These are phyloP conservation scores for Pulicaria dysenterica DNA, from an alignment of 129 eudicot genomes.

Conservation along the genomic window DNA sequence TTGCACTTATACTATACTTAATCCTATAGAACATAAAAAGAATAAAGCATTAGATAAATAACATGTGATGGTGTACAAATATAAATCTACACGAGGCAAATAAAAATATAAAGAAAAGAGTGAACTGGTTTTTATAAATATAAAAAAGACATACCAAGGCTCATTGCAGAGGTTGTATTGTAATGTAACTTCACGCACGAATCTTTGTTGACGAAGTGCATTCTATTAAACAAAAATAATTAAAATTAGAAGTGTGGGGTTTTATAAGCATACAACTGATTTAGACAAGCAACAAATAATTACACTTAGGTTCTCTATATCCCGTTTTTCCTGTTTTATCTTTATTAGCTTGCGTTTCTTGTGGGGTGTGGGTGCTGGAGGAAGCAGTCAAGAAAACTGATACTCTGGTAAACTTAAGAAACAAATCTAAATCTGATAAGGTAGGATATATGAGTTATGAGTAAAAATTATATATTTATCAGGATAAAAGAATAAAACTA, in stretches of 20 bases:
- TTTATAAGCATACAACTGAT: background rate
- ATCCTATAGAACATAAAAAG: conserved; percentile 46
- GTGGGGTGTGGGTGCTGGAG: background rate
- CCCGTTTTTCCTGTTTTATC: background rate
- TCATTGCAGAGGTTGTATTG: conserved; percentile 95
- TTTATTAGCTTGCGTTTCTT: background rate
- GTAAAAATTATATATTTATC: background rate
- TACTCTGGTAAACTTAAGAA: background rate
- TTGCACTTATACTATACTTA: conserved; percentile 85
- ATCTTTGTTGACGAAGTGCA: conserved; percentile 91
- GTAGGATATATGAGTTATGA: background rate
- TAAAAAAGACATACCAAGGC: conserved; percentile 71
- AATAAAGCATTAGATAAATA: background rate
- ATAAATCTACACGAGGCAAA: background rate
- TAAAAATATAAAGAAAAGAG: background rate
- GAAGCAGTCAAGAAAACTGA: background rate
- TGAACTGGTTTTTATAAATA: conserved; percentile 1
- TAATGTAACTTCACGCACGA: conserved; percentile 89
- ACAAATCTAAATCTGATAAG: background rate
- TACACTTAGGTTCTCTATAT: background rate
- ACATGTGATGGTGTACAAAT: background rate
- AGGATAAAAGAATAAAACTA: background rate
- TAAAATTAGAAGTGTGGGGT: background rate
- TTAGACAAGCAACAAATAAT: background rate
- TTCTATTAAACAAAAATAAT: conserved; percentile 46